Evolutionary conservation across 83 land plant species (phyloP), one percentile per base, ranked within the genome.

Genomic region (Isoetes engelmannii): DNA sequence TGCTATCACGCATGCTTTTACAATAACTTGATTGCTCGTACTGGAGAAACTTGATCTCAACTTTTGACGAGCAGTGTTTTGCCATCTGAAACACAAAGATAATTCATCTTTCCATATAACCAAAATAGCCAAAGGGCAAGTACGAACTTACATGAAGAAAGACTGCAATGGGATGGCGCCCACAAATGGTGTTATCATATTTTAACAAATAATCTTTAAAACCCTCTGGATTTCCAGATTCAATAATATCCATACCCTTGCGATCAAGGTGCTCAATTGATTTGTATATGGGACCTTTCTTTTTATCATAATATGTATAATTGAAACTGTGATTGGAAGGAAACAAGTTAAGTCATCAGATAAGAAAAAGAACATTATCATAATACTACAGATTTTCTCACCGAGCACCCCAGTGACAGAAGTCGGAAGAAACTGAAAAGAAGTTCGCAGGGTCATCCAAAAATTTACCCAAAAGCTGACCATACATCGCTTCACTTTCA

Each of bases 11-110:
- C 82, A 72, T 84, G 73, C 65, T 84, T 69, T 79, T 91, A 86
- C 99, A 95, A 57, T 86, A 91, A 70, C 99, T 95, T 21, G 99
- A 95, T 70, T 91, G 97, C 73, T 95, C 99, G 55, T 95, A 95
- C 57, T 82, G 87, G 13, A 95, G 65, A 54, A 95, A 91, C 43
- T 78, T 82, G 28, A 95, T 82, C 47, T 83, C 82, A 61, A 87
- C 69, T 57, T 81, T 80, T 50, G 84, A 74, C 8, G 86, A 70
- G 71, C 94, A 80, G 50, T 89, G 75, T 82, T 78, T 85, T 77
- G 82, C 44, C 99, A 95, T 95, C 99, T 95, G 87, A 49, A 55
- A 44, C 47, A 66, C n/a, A 44, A 2, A 28, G 20, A 47, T 3
- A 41, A 43, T 41, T 28, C 10, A 69, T 43, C n/a, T 58, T 45